Conservation (phyloP, 2,329 filamentous ascomycete species). For the Claviceps pazoutovae region DNA sequence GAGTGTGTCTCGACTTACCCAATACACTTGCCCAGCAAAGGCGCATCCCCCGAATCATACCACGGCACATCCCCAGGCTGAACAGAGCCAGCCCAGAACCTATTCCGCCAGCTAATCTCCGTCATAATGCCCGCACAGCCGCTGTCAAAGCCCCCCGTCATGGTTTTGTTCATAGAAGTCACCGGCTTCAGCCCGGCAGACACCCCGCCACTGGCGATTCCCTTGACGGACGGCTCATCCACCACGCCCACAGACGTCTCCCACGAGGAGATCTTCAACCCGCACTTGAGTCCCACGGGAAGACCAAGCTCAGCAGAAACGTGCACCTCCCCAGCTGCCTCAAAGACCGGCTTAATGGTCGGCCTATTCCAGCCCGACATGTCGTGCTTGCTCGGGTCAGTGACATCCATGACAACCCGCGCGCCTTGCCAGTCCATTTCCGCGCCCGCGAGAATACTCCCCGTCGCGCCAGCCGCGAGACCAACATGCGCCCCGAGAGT, state of each 20-base stretch:
- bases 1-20: slow-evolving; percentile 7
- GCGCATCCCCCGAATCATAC: slow-evolving; percentile 12
- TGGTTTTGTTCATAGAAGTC: neutral
- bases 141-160: slow-evolving; percentile 10
- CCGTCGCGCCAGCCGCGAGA: slow-evolving; percentile 12
- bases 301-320: slow-evolving; percentile 15
- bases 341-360: slow-evolving; percentile 16
- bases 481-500: slow-evolving; percentile 11
- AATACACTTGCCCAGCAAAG: slow-evolving; percentile 11
- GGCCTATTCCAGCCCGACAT: slow-evolving; percentile 12
- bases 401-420: slow-evolving; percentile 11
- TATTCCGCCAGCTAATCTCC: slow-evolving; percentile 16
- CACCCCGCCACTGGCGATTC: slow-evolving; percentile 9
- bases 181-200: slow-evolving; percentile 5
- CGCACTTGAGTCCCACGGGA: slow-evolving; percentile 15
- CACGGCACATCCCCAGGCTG: slow-evolving; percentile 7
- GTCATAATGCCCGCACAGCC: slow-evolving; percentile 15
- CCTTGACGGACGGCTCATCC: slow-evolving; percentile 17
- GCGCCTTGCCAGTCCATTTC: slow-evolving; percentile 11
- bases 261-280: slow-evolving; percentile 11
- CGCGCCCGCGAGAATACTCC: slow-evolving; percentile 16
- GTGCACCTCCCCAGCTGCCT: slow-evolving; percentile 15
- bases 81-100: slow-evolving; percentile 10
- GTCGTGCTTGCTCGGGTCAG: slow-evolving; percentile 10
- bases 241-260: slow-evolving; percentile 11